These are phyloP conservation scores for Quercus agrifolia DNA, from an alignment of 306 rosid genomes.

Conservation along the genomic window DNA sequence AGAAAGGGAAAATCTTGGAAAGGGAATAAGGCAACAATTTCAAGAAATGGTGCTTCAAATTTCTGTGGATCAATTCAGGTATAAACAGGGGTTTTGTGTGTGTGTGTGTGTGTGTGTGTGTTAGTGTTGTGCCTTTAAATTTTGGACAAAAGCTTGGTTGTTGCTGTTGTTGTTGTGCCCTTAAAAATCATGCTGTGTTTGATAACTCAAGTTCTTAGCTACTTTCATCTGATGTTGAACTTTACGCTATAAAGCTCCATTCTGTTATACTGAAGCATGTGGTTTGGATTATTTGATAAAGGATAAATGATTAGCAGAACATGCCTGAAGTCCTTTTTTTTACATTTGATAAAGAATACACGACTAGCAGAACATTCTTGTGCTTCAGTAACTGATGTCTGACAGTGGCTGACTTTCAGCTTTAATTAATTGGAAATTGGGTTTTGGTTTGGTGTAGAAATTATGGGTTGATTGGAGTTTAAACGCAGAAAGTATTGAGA, in stretches of 20 bases:
- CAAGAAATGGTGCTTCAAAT: conserved; percentile 66
- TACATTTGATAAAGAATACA: background rate
- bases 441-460: too few relatives aligned
- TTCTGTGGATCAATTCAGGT: conserved; percentile 61
- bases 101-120: background rate
- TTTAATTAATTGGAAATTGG: too few relatives aligned
- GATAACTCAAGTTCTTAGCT: background rate
- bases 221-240: background rate
- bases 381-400: too few relatives aligned
- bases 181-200: background rate
- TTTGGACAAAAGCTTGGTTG: too few relatives aligned
- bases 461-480: too few relatives aligned
- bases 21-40: conserved; percentile 87
- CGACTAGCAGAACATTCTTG: too few relatives aligned
- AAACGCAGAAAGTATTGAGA: too few relatives aligned
- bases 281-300: background rate
- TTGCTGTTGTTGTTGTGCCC: background rate
- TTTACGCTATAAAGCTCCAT: background rate
- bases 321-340: background rate
- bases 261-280: background rate
- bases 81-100: conserved; percentile 9
- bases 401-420: too few relatives aligned
- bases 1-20: conserved; percentile 63
- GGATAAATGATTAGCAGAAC: background rate
- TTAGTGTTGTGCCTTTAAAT: background rate